A percentile compares a stretch with the other conserved stretches of the same genome.
Evolutionary conservation across 352 stramenopile species (phyloP).

Genomic region (Pythium rishiriense): DNA sequence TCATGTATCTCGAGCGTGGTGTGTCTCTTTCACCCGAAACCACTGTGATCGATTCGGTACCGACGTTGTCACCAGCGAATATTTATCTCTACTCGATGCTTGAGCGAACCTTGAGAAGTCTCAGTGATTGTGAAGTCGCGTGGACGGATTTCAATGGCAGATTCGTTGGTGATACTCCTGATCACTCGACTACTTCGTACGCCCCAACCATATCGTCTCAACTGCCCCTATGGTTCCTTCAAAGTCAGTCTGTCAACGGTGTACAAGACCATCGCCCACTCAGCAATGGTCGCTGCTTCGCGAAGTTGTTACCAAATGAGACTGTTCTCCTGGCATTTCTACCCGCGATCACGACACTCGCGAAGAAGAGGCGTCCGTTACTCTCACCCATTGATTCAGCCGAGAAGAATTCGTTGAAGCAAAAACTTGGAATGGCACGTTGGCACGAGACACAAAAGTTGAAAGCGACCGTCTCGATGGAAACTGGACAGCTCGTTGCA

Average conservation of each 20-base stretch:
- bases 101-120: conserved; percentile 63
- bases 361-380: conserved; percentile 39
- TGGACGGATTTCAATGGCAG: conserved; percentile 61
- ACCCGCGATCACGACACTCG: conserved; percentile 58
- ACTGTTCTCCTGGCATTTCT: conserved; percentile 81
- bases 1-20: conserved; percentile 78
- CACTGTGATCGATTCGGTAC: neutral
- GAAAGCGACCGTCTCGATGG: conserved; percentile 14
- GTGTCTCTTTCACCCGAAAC: conserved; percentile 6
- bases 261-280: conserved; percentile 19
- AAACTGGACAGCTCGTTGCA: neutral
- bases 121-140: conserved; percentile 85
- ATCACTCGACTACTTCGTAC: neutral
- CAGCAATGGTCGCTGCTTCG: conserved; percentile 86
- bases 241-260: conserved; percentile 10
- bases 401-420: neutral
- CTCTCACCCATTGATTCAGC: conserved; percentile 7
- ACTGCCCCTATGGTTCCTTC: conserved; percentile 75
- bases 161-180: conserved; percentile 2
- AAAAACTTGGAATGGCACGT: neutral
- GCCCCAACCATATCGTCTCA: conserved; percentile 42
- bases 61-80: conserved; percentile 62
- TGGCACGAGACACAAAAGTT: conserved; percentile 24
- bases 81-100: conserved; percentile 88
- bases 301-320: conserved; percentile 72